phyloP scores from a whole-genome alignment of 2,329 filamentous ascomycete genomes.

The Geosmithia flava region DNA sequence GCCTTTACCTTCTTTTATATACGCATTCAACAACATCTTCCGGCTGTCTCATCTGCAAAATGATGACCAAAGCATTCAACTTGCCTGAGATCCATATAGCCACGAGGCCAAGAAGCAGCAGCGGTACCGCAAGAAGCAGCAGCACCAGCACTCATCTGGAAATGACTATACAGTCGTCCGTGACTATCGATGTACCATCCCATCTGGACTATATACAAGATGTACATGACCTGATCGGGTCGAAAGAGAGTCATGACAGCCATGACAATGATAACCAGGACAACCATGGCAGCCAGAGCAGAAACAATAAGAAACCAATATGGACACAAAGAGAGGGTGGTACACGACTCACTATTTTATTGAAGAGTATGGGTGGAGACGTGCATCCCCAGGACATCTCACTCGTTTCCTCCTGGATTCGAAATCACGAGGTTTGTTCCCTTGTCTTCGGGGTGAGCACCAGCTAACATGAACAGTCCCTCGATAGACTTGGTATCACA shows the following conservation, averaged over 20 bases:
- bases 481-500: constrained; percentile 16
- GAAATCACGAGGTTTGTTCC: constrained; percentile 13
- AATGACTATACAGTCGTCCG: constrained; percentile 10
- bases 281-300: no score
- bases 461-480: constrained; percentile 11
- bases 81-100: no score
- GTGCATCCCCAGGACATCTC: constrained; percentile 3
- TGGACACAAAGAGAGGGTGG: constrained; percentile 18
- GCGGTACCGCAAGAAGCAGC: not conserved
- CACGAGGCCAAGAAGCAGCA: no score
- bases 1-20: no score
- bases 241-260: constrained; percentile 9
- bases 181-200: constrained; percentile 13
- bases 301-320: no score
- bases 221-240: constrained; percentile 10
- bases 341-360: constrained; percentile 15
- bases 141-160: constrained; percentile 5
- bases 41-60: no score
- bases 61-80: no score
- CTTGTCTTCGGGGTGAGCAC: not conserved
- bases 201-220: constrained; percentile 5
- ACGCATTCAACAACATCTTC: no score
- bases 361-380: constrained; percentile 8
- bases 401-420: constrained; percentile 8
- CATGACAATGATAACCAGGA: no score